These are phyloP conservation scores for Telopea speciosissima DNA, from an alignment of 177 flowering plant genomes.

Conservation along the genomic window DNA sequence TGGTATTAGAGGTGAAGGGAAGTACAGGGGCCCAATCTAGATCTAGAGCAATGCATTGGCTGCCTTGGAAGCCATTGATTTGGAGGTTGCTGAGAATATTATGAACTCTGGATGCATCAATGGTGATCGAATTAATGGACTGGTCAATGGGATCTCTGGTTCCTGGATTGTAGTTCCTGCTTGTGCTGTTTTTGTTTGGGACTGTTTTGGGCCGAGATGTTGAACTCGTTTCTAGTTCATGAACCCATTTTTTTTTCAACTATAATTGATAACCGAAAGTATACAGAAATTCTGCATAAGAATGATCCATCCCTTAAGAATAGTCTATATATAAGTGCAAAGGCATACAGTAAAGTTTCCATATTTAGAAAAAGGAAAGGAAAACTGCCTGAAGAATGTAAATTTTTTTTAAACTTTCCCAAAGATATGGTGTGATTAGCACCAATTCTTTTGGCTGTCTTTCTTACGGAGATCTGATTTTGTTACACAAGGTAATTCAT, in stretches of 20 bases:
- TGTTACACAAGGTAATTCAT: background rate
- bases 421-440: background rate
- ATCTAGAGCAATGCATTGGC: conserved; percentile 95
- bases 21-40: conserved; percentile 94
- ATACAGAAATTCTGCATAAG: too few relatives aligned
- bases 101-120: conserved; percentile 85
- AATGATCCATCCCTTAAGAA: background rate
- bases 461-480: background rate
- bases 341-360: background rate
- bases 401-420: too few relatives aligned
- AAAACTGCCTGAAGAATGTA: background rate
- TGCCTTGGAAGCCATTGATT: conserved; percentile 93
- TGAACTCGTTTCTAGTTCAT: too few relatives aligned
- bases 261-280: too few relatives aligned
- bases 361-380: background rate
- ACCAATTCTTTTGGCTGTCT: background rate
- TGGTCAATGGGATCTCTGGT: conserved; percentile 95
- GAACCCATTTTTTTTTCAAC: too few relatives aligned
- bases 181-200: background rate
- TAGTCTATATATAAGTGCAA: background rate
- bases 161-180: conserved; percentile 47
- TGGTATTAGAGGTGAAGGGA: conserved; percentile 89
- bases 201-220: background rate
- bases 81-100: conserved; percentile 87
- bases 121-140: conserved; percentile 87